Evolutionary conservation across 441 rosid genomes (phyloP), one percentile per base, ranked within the genome.

Genomic region (Bruguiera hainesii): DNA sequence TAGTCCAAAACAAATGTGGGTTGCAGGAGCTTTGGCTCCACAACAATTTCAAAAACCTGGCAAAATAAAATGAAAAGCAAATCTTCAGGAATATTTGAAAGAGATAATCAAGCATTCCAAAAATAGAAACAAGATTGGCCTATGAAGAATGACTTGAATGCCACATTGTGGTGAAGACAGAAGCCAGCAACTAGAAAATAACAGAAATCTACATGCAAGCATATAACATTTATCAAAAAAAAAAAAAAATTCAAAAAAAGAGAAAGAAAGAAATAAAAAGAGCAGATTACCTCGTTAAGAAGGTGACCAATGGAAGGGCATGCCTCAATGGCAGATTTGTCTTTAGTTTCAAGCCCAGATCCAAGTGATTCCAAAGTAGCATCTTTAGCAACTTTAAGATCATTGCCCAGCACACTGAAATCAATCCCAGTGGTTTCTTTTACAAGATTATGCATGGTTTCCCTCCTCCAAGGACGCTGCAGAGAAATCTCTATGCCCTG

Each of bases 1-100:
- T 91, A 94, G 81, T 94, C 98, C 83, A 94, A 76, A 67, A 91
- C 97, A 71, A 94, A 94, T 64, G 97, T 91, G 10, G 99, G 99
- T 68, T 94, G 99, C 77, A 88, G 72, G 67, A 91, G 99, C 82
- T 84, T 91, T 19, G 96, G 92, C 77, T 94, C 99, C 61, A 94
- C 92, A 53, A 78, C 74, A 71, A 89, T 75, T 88, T 94, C 99
- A 72, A 94, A 94, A 67, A 94, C 84, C 99, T 94, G 81, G 56
- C 64, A 16, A 73, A 37, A 35, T 25, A 48, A 68, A 60, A 76
- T 9, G 46, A 48, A 63, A 57, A 10, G 20, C 31, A 64, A 39
- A 63, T 56, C 51, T 53, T 69, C 46, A 71, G 46, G 53, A 16
- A 63, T 60, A 20, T 15, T 35, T 4, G 25, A 25, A 8, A 23